Base-by-base conservation (phyloP, 78 protist genomes). In the Dictyostelium intermedium region DNA sequence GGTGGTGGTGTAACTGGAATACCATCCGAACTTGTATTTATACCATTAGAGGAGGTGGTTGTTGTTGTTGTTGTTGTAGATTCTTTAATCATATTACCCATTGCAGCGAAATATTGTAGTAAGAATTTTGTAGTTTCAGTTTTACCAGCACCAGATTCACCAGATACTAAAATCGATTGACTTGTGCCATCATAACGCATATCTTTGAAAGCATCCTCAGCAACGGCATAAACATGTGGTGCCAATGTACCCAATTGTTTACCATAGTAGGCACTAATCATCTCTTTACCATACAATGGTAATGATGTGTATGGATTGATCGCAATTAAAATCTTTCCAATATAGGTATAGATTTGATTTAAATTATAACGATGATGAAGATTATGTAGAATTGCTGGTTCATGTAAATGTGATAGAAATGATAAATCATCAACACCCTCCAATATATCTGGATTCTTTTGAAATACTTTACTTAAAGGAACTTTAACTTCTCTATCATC, bases 111-210 rank as follows among this genome's bases (percentile, higher is more conserved):
- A 77, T 89, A 94, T 87, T 94, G 96, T 27, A 94, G 61, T 13
- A 94, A 60, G 79, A 80, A 94, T 41, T 86, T 94, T 1, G 93
- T 86, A 14, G 93, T 78, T 27, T 94, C 91, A 37, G 93, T 94
- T 27, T 94, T 82, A 61, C 98, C 98, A 13, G 98, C 98, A 79
- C 98, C 98, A 27, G 98, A 96, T 89, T 96, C 98, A 81, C 98
- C 98, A 56, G 77, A 37, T 10, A 95, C 93, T 16, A 95, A 47
- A 35, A 95, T 91, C 4, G 91, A 74, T 45, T 95, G 97, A 18
- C 74, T 37, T 30, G 84, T 60, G 14, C 91, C 93, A 39, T 94
- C 96, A 47, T 83, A 83, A 70, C 91, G 47, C 96, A 94, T 94
- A 81, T 84, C 91, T 56, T 77, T 60, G 78, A 91, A 92, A 2